Base-by-base conservation (phyloP, 1,284 basidiomycete species). In the Austropuccinia psidii region DNA sequence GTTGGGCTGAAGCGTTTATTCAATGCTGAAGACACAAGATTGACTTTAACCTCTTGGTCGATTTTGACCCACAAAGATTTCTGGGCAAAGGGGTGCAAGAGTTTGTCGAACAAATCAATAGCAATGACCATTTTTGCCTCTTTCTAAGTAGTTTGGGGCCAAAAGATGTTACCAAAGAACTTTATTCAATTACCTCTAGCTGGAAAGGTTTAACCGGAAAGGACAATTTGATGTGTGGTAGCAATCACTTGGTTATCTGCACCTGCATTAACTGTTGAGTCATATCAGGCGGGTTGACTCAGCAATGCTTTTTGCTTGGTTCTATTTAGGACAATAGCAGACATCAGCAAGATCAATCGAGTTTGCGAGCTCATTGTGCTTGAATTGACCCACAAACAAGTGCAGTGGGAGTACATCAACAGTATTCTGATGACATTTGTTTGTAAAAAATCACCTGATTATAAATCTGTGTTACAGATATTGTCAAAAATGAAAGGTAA, bases 21-120 rank as follows among this genome's bases (percentile, higher is more conserved):
- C 86, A 91, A 0, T 97, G 93, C 80, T 85, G 96, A 45, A 93
- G 93, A 78, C 93, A 98, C 80, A 86, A 96, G 1, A 87, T 99
- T 67, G 95, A 98, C 78, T 85, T 97, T 72, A 92, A 90, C 80
- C 84, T 93, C 39, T 83, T 98, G 31, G 88, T 94, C 70, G 90
- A 95, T 75, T 88, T 93, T 76, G 84, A 90, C 73, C 84, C 87
- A 7, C 81, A 81, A 0, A 82, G 83, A n/a, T 95, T 98, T 82
- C 83, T 90, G 79, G 80, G 82, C 7, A 82, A 85, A 4, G 68
- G 68, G 19, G 82, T 94, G 0, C 76, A 85, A 0, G 81, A 82
- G 1, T 93, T 98, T 76, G 84, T 97, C 4, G 86, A 90, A 57
- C 92, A 98, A 80, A 85, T 98, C 8, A 85, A 86, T 41, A 91